A percentile compares a stretch with the other conserved stretches of the same genome.
phyloP scores from a whole-genome alignment of 305 asterid species.

The Ruellia speciosa region DNA sequence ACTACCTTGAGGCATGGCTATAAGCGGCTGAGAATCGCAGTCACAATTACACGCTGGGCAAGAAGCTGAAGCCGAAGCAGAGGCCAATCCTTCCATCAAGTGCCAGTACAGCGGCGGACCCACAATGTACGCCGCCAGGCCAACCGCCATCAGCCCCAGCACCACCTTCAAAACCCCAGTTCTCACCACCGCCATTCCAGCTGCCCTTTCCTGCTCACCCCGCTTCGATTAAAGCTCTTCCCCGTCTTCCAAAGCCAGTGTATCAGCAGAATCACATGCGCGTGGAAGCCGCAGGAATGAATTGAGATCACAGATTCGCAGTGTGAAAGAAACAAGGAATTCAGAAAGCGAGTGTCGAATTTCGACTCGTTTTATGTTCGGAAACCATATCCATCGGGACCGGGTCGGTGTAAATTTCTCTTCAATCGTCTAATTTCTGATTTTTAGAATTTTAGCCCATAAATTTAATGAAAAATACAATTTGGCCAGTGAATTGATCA shows the following conservation, averaged over 20 bases:
- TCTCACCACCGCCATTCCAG: conserved; percentile 34
- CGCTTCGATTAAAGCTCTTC: neutral
- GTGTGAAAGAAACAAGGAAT: neutral
- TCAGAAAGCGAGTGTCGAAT: neutral
- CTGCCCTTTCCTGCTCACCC: neutral
- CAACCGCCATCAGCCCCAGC: conserved; percentile 31
- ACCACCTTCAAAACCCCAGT: conserved; percentile 31
- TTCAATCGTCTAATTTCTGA: neutral
- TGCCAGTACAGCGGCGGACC: conserved; percentile 65
- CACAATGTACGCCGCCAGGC: conserved; percentile 41
- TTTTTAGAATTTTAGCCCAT: neutral
- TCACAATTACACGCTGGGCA: conserved; percentile 48
- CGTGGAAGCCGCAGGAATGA: neutral
- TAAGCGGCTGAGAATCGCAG: conserved; percentile 43
- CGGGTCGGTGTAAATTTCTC: neutral
- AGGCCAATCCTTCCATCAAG: conserved; percentile 43
- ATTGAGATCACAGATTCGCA: neutral
- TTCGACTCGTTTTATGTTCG: neutral
- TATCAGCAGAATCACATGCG: neutral
- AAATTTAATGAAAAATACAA: neutral
- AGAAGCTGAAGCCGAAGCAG: conserved; percentile 27
- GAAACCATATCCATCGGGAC: neutral
- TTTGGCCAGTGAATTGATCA: no score
- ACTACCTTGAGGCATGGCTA: conserved; percentile 39
- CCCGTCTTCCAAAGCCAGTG: neutral